Conservation (phyloP, 495 filamentous ascomycete species). For the Aspergillus coremiiformis region DNA sequence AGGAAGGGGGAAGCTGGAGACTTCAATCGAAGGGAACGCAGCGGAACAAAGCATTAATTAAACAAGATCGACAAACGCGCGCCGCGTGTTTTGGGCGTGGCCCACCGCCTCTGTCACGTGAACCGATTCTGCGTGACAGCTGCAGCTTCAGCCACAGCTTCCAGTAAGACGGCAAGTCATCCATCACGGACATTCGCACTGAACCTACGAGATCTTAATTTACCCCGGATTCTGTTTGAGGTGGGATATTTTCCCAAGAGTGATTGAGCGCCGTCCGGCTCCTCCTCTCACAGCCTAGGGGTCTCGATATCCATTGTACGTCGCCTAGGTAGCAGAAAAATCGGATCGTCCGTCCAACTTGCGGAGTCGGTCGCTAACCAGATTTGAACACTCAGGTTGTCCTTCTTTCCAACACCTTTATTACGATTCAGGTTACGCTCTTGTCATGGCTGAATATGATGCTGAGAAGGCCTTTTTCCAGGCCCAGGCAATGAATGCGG, state of each 20-base stretch:
- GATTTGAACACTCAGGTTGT: neutral
- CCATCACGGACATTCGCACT: neutral
- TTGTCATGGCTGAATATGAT: conserved; percentile 52
- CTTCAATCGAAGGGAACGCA: neutral
- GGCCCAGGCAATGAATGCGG: conserved; percentile 45
- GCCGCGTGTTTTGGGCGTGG: conserved; percentile 17
- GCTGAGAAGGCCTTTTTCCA: conserved; percentile 56
- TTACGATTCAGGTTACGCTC: conserved; percentile 6
- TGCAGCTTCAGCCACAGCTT: conserved; percentile 19
- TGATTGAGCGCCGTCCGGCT: neutral
- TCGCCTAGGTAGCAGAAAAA: neutral
- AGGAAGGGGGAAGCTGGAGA: neutral
- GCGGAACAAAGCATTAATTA: conserved; percentile 4
- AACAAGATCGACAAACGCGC: conserved; percentile 23
- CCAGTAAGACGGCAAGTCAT: conserved; percentile 2
- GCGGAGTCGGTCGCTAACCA: conserved; percentile 3
- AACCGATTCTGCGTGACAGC: conserved; percentile 4
- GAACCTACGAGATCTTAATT: neutral
- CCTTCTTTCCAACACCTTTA: conserved; percentile 2
- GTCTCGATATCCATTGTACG: neutral
- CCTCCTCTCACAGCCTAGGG: neutral
- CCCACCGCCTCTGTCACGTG: conserved; percentile 23
- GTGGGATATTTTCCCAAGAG: neutral
- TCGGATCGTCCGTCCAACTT: neutral
- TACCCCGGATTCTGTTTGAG: neutral